Evolutionary conservation across 495 filamentous ascomycete species (phyloP).

Genomic region (Daldinia caldariorum): DNA sequence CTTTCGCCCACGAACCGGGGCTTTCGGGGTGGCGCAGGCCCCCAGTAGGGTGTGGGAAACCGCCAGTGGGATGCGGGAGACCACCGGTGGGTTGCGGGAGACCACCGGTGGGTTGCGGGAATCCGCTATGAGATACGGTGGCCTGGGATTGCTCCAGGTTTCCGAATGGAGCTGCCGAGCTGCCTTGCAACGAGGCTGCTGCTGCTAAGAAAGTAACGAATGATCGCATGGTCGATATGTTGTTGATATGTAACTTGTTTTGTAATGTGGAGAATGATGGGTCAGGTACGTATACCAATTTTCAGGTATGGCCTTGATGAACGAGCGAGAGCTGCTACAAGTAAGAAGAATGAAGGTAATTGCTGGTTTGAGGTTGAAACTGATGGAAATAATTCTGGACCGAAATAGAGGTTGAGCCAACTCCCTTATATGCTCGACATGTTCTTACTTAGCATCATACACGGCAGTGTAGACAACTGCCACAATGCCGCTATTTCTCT

Average conservation of each 20-base stretch:
- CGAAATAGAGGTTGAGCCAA: conserved; percentile 13
- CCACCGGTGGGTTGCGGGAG: conserved; percentile 15
- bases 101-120: conserved; percentile 21
- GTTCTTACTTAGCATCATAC: neutral
- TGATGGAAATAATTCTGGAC: conserved; percentile 10
- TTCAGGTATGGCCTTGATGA: neutral
- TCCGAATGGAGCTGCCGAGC: conserved; percentile 22
- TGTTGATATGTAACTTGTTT: neutral
- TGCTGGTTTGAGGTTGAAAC: conserved; percentile 6
- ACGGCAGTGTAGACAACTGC: neutral
- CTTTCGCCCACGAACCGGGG: conserved; percentile 7
- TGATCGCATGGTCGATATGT: conserved; percentile 33
- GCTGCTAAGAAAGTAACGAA: conserved; percentile 32
- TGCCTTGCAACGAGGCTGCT: conserved; percentile 31
- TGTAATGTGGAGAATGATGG: neutral
- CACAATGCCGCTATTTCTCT: conserved; percentile 13
- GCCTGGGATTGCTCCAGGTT: neutral
- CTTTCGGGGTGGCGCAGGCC: neutral
- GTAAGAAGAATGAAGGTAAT: neutral
- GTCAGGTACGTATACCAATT: neutral
- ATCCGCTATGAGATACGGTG: conserved; percentile 12
- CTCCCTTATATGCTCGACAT: conserved; percentile 28
- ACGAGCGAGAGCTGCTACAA: neutral
- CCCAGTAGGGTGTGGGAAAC: conserved; percentile 23
- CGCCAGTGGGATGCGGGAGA: conserved; percentile 8